These are phyloP conservation scores for Leccinum sublutescens DNA, from an alignment of 768 basidiomycete genomes.

Conservation along the genomic window DNA sequence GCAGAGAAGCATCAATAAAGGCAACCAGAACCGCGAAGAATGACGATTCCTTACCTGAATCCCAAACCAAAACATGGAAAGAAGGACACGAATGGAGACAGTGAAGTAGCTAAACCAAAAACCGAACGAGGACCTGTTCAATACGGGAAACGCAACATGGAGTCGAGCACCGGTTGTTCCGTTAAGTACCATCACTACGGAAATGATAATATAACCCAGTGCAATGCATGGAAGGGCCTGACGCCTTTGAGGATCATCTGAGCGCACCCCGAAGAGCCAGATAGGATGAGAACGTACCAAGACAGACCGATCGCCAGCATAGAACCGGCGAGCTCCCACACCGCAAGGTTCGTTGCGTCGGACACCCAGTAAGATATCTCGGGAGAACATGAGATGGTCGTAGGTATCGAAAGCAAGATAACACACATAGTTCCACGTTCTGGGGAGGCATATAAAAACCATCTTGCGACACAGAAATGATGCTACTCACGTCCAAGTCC, in stretches of 20 bases:
- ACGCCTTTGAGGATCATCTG: conserved; percentile 39
- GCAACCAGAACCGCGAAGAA: not conserved
- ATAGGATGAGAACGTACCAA: conserved; percentile 39
- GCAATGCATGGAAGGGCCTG: conserved; percentile 71
- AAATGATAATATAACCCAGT: conserved; percentile 69
- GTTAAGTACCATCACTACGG: conserved; percentile 71
- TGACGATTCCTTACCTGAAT: conserved; percentile 49
- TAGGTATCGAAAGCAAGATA: conserved; percentile 33
- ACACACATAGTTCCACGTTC: conserved; percentile 65
- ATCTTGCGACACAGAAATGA: not conserved
- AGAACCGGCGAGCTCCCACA: conserved; percentile 55
- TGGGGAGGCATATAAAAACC: conserved; percentile 1
- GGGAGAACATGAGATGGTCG: conserved; percentile 14
- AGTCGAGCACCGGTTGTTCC: conserved; percentile 76
- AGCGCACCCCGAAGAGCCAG: not conserved
- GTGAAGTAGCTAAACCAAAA: conserved; percentile 90
- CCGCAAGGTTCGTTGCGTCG: conserved; percentile 40
- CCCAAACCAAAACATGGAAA: conserved; percentile 83
- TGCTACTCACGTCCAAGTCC: conserved; percentile 55
- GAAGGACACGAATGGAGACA: conserved; percentile 70
- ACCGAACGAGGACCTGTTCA: conserved; percentile 85
- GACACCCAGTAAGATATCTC: conserved; percentile 32
- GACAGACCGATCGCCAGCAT: conserved; percentile 76
- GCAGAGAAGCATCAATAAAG: not conserved
- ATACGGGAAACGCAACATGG: conserved; percentile 71